Percentiles rank a stretch among this genome's conserved stretches.
Evolutionary conservation across 441 rosid species (phyloP).

Genomic region (Pelargonium australe): DNA sequence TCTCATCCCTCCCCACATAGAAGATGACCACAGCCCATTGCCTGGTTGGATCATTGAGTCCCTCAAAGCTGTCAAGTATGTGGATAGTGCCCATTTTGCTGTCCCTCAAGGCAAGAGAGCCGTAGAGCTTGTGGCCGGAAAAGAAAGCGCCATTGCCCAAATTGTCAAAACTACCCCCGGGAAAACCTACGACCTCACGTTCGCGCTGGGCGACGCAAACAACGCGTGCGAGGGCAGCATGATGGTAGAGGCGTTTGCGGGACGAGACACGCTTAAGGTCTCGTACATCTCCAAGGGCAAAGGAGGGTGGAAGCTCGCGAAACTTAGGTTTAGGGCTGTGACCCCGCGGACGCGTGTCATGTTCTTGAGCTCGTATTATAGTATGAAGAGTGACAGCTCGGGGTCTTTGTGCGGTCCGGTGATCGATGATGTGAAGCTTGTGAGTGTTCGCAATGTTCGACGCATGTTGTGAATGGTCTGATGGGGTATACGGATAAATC

Average conservation of each 20-base stretch:
- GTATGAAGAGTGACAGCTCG: constrained; percentile 50
- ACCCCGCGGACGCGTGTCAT: constrained; percentile 41
- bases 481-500: no score
- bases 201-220: constrained; percentile 46
- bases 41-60: constrained; percentile 65
- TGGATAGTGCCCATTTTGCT: constrained; percentile 41
- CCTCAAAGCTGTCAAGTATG: constrained; percentile 47
- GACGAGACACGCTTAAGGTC: constrained; percentile 28
- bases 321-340: constrained; percentile 32
- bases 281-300: constrained; percentile 29
- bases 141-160: constrained; percentile 60
- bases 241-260: constrained; percentile 55
- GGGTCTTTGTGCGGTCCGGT: constrained; percentile 58
- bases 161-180: constrained; percentile 36
- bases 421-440: constrained; percentile 47
- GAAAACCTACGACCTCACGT: constrained; percentile 35
- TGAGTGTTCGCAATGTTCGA: constrained; percentile 41
- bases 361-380: constrained; percentile 47
- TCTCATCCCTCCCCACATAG: constrained; percentile 40
- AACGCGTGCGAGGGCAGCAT: constrained; percentile 53
- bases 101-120: constrained; percentile 45
- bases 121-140: constrained; percentile 47
- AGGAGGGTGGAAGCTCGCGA: constrained; percentile 35
- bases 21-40: constrained; percentile 41
- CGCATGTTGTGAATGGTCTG: neutral